Base-by-base conservation (phyloP, 1,139 yeast genomes). In the Saccharomyces hybrid region DNA sequence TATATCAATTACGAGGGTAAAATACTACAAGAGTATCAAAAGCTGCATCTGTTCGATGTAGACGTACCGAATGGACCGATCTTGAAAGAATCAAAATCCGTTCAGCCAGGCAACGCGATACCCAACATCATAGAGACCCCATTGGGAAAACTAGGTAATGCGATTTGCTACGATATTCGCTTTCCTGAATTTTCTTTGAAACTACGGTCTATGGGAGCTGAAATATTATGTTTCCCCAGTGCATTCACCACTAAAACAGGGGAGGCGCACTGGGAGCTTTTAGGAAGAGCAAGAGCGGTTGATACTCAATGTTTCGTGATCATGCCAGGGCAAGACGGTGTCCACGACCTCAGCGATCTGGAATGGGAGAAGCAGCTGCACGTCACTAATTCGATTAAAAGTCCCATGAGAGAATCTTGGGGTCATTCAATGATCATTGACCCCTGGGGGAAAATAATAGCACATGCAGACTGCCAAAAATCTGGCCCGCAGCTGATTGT, bases 171-270 rank as follows among this genome's bases (percentile, higher is more conserved):
- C 66, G 97, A 89, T 68, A 80, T 93, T 46, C 75, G 98, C 59
- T 91, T 91, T 69, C 97, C 97, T 0, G 97, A 90, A 68, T 73
- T 86, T 51, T 83, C 93, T 1, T 66, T 86, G 38, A 70, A 82
- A 48, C 73, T 88, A 47, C 75, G 97, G 47, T 68, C 80, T 25
- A 64, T 75, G 47, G 97, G 97, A 1, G 96, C 97, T 0, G 79
- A 89, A 55, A 73, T 93, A 32, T 64, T 93, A 29, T 79, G 91
- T 1, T 93, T 75, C 63, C 98, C 99, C 0, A 85, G 95, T 44
- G 98, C 98, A 0, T 93, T 95, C 73, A 91, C 98, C 0, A 81
- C 87, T 64, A 82, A 84, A 62, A 93, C 98, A 0, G 98, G 99
- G 0, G 82, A 81, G 55, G 93, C 93, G 0, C 98, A 93, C 65